These are phyloP conservation scores for Drechmeria coniospora DNA, from an alignment of 2,329 filamentous ascomycete species.

Conservation along the genomic window DNA sequence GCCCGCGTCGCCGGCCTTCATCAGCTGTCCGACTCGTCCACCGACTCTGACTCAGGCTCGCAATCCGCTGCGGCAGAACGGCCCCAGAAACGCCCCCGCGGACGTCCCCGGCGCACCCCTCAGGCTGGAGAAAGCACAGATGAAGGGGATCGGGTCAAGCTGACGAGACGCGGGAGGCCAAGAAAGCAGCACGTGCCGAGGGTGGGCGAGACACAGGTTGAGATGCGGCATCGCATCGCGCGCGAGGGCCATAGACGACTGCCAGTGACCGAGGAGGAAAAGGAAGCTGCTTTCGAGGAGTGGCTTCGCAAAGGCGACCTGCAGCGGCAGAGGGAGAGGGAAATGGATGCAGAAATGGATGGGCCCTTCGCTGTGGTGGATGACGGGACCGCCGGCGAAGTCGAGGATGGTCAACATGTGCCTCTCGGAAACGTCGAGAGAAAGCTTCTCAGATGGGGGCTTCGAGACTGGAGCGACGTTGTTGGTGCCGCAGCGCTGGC, in stretches of 20 bases:
- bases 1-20: constrained; percentile 35
- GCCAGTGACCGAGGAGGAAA: constrained; percentile 10
- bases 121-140: constrained; percentile 4
- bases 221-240: constrained; percentile 32
- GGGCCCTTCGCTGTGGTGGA: no score
- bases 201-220: constrained; percentile 28
- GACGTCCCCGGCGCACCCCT: constrained; percentile 11
- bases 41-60: constrained; percentile 19
- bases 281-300: constrained; percentile 18
- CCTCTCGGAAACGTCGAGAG: constrained; percentile 8
- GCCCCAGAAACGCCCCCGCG: constrained; percentile 9
- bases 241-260: constrained; percentile 20
- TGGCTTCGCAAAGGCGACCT: constrained; percentile 17
- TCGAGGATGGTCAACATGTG: constrained; percentile 6
- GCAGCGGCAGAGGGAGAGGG: not conserved
- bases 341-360: not conserved
- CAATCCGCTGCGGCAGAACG: constrained; percentile 1
- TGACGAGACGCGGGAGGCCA: constrained; percentile 20
- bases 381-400: constrained; percentile 5
- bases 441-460: constrained; percentile 21
- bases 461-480: constrained; percentile 75
- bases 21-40: constrained; percentile 22
- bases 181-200: constrained; percentile 22
- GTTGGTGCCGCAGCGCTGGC: constrained; percentile 62
- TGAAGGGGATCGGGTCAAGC: constrained; percentile 3